Base-by-base conservation (phyloP, 768 basidiomycete species). In the Lactifluus hygrophoroides region DNA sequence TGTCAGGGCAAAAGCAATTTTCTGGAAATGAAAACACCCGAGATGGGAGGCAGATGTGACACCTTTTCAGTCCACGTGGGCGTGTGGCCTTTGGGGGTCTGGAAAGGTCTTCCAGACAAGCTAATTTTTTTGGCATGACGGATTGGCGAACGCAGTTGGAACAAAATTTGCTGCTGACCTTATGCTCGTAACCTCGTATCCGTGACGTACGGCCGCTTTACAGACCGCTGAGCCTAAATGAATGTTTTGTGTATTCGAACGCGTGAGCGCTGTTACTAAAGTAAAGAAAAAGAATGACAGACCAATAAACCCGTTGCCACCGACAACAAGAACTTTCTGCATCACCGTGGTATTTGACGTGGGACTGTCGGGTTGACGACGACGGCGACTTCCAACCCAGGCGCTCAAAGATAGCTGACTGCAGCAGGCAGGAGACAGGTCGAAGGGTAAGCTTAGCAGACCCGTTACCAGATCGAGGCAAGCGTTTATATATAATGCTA, bases 221-320 rank as follows among this genome's bases (percentile, higher is more conserved):
- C 94, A 97, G 30, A 99, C 82, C 3, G 94, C 88, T 27, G 96
- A 97, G 51, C 96, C 94, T 96, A 71, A 23, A 57, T 34, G 17
- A 13, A 23, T 23, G 16, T 19, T 21, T 43, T 21, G 3, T 43
- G 21, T 19, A 43, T 19, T 45, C 49, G 51, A n/a, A 19, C 28
- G 23, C 14, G 42, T 30, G 27, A 27, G n/a, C 3, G 19, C 3
- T 11, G 23, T 13, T 11, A 40, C 17, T n/a, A 23, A 2, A 13
- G 25, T 45, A n/a, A n/a, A 19, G 14, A 47, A 38, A 21, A 38
- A n/a, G 43, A 49, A 50, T 23, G 30, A 44, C 52, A 58, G 25
- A 89, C 94, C 95, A 67, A 99, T 84, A 75, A 96, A 98, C 5
- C 96, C 96, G 74, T 96, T 96, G 45, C 96, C 96, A n/a, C 96